Base-by-base conservation (phyloP, 1,284 basidiomycete species). In the Irpex sp. region DNA sequence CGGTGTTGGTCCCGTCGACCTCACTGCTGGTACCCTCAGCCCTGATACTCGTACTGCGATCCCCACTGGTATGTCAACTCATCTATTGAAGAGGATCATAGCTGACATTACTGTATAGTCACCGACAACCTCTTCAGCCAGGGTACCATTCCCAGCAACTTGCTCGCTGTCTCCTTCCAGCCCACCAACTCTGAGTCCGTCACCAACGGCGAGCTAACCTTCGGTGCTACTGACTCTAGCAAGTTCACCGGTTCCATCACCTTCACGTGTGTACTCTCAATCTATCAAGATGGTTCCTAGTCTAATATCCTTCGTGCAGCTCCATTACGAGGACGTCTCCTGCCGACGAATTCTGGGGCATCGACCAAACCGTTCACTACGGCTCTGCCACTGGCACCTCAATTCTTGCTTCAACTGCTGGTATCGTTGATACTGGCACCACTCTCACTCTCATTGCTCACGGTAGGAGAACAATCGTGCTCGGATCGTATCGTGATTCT, bases 1-100 rank as follows among this genome's bases (percentile, higher is more conserved):
- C 6, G 85, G 82, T 11, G 78, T 84, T 64, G 83, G 83, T 1
- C 83, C 83, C n/a, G 72, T 74, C 3, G 77, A 73, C 59, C 76
- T 84, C 3, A 83, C 82, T 13, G 31, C 63, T 33, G 70, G 67
- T 60, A 58, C 60, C 1, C 63, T 67, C n/a, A 55, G 53, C 35
- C 68, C 68, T 8, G 66, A 67, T 57, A 66, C 63, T 8, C 31
- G 35, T 15, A 61, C 53, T 15, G 59, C 64, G 5, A 64, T 69
- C 46, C 66, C 67, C 0, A 69, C 68, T 4, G 59, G 68, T 67
- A 43, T 31, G 65, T 58, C 21, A 15, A 19, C 11, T 11, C 21
- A 3, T 53, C 3, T 17, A 2, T 26, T 26, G 2, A 31, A 58
- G 46, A 56, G 6, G 49, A 39, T 26, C 46, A 43, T 35, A 50